Evolutionary conservation across 1,139 yeast species (phyloP).

Genomic region (Diutina mesorugosa): DNA sequence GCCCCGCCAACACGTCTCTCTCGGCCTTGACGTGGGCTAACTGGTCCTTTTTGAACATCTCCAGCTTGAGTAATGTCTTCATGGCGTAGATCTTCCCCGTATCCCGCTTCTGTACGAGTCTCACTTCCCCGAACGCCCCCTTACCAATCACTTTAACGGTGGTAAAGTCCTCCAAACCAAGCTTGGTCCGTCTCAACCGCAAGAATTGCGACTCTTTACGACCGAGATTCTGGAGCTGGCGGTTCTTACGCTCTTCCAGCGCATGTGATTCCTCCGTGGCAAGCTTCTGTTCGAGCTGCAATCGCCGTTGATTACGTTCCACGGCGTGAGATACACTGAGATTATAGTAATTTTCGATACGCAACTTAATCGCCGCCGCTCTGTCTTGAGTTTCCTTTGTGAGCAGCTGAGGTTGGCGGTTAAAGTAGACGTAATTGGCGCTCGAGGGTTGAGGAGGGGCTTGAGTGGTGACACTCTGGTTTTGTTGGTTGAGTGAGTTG

Average conservation of each 20-base stretch:
- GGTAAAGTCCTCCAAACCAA: slow-evolving; percentile 60
- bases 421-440: slow-evolving; percentile 56
- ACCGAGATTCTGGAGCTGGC: slow-evolving; percentile 62
- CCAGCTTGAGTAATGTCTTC: slow-evolving; percentile 68
- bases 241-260: slow-evolving; percentile 60
- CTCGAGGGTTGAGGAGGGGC: background rate
- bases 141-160: slow-evolving; percentile 79
- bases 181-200: slow-evolving; percentile 61
- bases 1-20: slow-evolving; percentile 74
- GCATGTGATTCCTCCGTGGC: slow-evolving; percentile 46
- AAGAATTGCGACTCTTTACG: slow-evolving; percentile 68
- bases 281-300: slow-evolving; percentile 57
- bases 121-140: slow-evolving; percentile 80
- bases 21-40: slow-evolving; percentile 78
- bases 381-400: slow-evolving; percentile 57
- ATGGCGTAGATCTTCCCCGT: slow-evolving; percentile 79
- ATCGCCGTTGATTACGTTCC: slow-evolving; percentile 67
- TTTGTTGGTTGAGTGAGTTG: background rate
- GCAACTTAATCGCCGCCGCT: slow-evolving; percentile 60
- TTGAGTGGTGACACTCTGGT: background rate
- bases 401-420: slow-evolving; percentile 73
- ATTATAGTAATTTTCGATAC: slow-evolving; percentile 62
- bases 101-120: slow-evolving; percentile 71
- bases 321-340: slow-evolving; percentile 71
- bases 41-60: slow-evolving; percentile 77